Conservation (phyloP, 306 rosid species). For the Fragaria iinumae region DNA sequence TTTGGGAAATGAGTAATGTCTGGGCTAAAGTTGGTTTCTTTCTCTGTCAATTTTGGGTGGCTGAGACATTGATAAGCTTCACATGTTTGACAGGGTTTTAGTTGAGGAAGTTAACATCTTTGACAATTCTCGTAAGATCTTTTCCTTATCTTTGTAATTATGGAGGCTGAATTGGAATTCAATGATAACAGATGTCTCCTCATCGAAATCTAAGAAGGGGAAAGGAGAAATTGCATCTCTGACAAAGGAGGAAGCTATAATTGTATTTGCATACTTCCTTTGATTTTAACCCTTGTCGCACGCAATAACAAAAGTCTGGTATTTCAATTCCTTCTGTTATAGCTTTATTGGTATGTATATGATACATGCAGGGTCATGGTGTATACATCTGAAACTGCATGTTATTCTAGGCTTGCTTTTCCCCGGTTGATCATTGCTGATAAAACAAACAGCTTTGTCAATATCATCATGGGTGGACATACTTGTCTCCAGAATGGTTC, state of each 20-base stretch:
- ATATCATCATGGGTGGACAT: neutral
- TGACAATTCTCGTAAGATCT: no score
- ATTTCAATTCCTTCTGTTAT: neutral
- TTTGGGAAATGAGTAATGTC: neutral
- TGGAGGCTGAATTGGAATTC: neutral
- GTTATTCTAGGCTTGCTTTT: neutral
- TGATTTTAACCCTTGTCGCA: slow-evolving; percentile 24
- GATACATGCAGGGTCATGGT: neutral
- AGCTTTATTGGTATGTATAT: neutral
- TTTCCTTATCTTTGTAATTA: neutral
- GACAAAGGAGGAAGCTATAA: neutral
- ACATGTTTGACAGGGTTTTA: neutral
- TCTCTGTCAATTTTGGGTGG: neutral
- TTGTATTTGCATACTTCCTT: neutral
- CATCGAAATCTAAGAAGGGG: neutral
- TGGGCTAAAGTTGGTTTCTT: neutral
- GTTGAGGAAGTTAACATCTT: neutral
- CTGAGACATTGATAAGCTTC: neutral
- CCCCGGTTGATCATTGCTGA: neutral
- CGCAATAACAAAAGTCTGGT: slow-evolving; percentile 9
- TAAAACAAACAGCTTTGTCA: neutral
- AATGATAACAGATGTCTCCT: neutral
- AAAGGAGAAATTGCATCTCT: neutral
- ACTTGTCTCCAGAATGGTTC: neutral
- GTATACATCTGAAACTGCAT: neutral